Base-by-base conservation (phyloP, 805 yeast species). In the Scheffersomyces spartinae region DNA sequence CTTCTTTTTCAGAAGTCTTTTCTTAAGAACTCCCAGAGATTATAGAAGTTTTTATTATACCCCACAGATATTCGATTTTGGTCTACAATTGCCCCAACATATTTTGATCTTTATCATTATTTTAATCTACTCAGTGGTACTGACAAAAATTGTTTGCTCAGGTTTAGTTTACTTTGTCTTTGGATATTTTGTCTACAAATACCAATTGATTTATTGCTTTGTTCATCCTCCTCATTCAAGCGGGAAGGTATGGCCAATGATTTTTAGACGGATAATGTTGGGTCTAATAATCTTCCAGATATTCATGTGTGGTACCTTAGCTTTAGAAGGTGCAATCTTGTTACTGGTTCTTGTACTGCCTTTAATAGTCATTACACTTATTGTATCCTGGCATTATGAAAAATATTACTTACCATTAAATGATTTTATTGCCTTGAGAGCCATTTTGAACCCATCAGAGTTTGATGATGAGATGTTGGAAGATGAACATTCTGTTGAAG, bases 151-250 rank as follows among this genome's bases (percentile, higher is more conserved):
- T 26, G 61, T 71, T 13, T 47, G 64, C n/a, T 64, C 73, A 30
- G 78, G 79, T 4, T 49, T 72, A 23, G 68, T 61, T 9, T 72
- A 72, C 39, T 72, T 72, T 33, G 44, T 60, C 7, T 39, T 72
- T 17, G 79, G 78, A 1, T 70, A 61, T 39, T 71, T 67, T 38
- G 74, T 68, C 9, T 72, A 70, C 47, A 72, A 72, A 45, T 72
- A 72, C 39, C 80, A 72, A 50, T 50, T 72, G 34, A 62, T 71
- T 10, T 72, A 71, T 44, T 64, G 72, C 30, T 65, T 63, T 55
- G 75, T 72, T 14, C 79, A 72, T 37, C 73, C 76, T 1, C 74
- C 71, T 13, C 78, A 72, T 43, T 68, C 76, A 9, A 72, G 79
- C 0, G 80, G 80, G 4, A 70, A 70, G 38, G 74, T 69, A 3